A percentile compares a stretch with the other conserved stretches of the same genome.
Evolutionary conservation across 73 alveolate genomes (phyloP).

Genomic region (Uronychia binucleata): DNA sequence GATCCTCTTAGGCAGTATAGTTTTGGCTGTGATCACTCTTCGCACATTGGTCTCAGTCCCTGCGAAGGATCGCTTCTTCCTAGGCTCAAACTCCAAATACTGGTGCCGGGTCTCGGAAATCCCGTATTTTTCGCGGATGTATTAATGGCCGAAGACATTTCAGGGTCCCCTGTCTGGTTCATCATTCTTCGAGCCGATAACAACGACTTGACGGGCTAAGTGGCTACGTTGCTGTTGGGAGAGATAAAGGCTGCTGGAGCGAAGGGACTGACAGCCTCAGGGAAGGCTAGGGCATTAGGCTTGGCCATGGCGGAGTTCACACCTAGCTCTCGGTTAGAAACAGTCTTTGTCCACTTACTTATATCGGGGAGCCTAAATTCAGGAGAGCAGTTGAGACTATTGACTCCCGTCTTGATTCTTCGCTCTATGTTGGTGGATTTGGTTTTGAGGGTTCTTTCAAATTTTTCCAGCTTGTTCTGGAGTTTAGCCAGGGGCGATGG

Average conservation of each 20-base stretch:
- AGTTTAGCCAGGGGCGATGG: constrained; percentile 62
- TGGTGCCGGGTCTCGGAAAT: constrained; percentile 34
- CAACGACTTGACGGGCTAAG: background rate
- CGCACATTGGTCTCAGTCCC: background rate
- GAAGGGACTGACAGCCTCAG: background rate
- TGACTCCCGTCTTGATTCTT: background rate
- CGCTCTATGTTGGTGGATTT: background rate
- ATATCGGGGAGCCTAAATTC: background rate
- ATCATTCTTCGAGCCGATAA: background rate
- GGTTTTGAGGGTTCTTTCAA: constrained; percentile 15
- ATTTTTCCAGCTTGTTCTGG: constrained; percentile 52
- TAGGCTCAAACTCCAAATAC: background rate
- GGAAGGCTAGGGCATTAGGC: background rate
- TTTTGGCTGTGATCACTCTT: constrained; percentile 9
- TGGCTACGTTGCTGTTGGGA: background rate
- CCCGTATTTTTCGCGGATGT: constrained; percentile 33
- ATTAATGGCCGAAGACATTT: constrained; percentile 43
- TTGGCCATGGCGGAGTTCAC: background rate
- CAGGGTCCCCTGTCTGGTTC: constrained; percentile 36
- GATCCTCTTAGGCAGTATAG: constrained; percentile 54
- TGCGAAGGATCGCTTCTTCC: constrained; percentile 5
- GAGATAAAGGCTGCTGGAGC: background rate
- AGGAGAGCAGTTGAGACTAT: background rate
- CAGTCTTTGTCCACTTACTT: background rate
- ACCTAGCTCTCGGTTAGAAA: background rate